Conservation (phyloP, 2,329 filamentous ascomycete species). For the Gaeumannomyces sp. region DNA sequence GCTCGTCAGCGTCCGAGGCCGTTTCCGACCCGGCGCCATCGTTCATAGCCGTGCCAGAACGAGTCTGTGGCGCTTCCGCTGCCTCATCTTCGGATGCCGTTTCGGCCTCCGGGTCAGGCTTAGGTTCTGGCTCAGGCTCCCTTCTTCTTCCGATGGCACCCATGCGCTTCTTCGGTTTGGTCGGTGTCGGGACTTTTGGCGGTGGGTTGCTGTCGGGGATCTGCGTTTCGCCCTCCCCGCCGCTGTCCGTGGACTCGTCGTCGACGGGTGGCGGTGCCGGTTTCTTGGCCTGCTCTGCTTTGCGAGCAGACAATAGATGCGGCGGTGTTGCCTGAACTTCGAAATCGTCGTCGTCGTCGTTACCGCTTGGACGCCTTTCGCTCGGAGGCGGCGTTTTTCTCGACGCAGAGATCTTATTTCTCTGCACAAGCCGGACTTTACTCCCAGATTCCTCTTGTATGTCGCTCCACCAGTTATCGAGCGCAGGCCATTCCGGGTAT, state of each 20-base stretch:
- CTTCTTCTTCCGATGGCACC: constrained; percentile 31
- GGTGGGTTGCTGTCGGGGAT: constrained; percentile 18
- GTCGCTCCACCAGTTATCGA: constrained; percentile 45
- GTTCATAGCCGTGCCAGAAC: constrained; percentile 10
- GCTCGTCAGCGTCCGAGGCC: constrained; percentile 36
- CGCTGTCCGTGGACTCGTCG: constrained; percentile 14
- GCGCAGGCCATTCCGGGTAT: constrained; percentile 25
- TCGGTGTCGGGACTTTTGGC: constrained; percentile 15
- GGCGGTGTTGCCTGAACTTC: constrained; percentile 44
- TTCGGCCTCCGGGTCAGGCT: constrained; percentile 6
- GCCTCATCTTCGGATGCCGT: neutral
- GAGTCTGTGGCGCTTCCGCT: constrained; percentile 14
- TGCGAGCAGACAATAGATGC: constrained; percentile 24
- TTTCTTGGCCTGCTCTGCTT: constrained; percentile 10
- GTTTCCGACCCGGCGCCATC: constrained; percentile 30
- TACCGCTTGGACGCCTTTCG: constrained; percentile 28
- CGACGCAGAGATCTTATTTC: constrained; percentile 13
- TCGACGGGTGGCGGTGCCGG: neutral
- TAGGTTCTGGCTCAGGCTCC: constrained; percentile 18
- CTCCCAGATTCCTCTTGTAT: constrained; percentile 22
- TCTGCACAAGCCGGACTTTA: constrained; percentile 13
- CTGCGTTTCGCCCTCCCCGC: constrained; percentile 2
- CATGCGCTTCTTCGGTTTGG: constrained; percentile 21
- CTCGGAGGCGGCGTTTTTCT: constrained; percentile 14
- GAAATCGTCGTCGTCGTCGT: constrained; percentile 45